Base-by-base conservation (phyloP, 148 eudicot genomes). In the Rhododendron ovatum region DNA sequence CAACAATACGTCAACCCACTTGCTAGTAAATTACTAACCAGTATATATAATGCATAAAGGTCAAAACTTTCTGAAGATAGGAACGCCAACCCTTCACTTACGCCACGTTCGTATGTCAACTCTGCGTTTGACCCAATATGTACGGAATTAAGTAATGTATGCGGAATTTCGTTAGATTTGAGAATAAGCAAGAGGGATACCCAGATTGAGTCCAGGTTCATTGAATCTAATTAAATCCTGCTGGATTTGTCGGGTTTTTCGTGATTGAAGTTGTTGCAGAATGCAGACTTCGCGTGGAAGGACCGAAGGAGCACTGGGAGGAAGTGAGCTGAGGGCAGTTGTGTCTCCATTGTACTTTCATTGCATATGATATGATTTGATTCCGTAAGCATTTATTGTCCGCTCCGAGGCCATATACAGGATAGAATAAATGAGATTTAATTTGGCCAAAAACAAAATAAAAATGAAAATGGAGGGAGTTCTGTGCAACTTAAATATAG, bases 171-270 rank as follows among this genome's bases (percentile, higher is more conserved):
- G 71, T n/a, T 59, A 73, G 69, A 82, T 50, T 26, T 76, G 26
- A 59, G 76, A 48, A 30, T 30, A 30, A 76, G 59, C 71, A 59
- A 41, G 48, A 28, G 13, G 55, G 22, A 80, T 41, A 39, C 20
- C 81, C 55, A 74, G n/a, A 83, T 57, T 30, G 30, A 18, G 82
- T 86, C 88, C 48, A 83, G 82, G 88, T 86, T 82, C 78, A 28
- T 28, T 77, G 82, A 51, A 59, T 59, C 59, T 39, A 39, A 39
- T 39, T 39, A 39, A 37, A 41, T 77, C 55, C 55, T 55, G 43
- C 22, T 33, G 43, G 78, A 35, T 14, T 73, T 20, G 18, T 76
- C 28, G 63, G 33, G 35, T 33, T 77, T 33, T 24, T 85, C 7
- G 63, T 81, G 35, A 74, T 74, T 55, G 53, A 83, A 41, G 33